Percentiles rank a stretch among this genome's conserved stretches.
Evolutionary conservation across 2,329 filamentous ascomycete species (phyloP).

Genomic region (Diplocarpon rosae): DNA sequence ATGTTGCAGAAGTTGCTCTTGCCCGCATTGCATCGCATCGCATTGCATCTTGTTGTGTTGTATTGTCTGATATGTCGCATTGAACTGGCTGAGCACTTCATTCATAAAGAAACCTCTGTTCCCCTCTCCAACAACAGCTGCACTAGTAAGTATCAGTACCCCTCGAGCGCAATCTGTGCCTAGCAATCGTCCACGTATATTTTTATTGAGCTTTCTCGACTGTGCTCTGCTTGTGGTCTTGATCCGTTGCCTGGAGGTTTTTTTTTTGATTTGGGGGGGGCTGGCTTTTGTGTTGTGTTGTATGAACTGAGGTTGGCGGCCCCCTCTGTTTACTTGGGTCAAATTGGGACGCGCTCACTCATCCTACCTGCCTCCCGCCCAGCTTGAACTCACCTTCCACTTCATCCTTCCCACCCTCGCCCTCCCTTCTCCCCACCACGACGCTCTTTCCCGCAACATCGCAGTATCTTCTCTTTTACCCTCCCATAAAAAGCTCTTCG

Average conservation of each 20-base stretch:
- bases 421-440: background rate
- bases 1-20: too few species aligned
- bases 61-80: too few species aligned
- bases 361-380: too few species aligned
- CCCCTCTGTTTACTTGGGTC: background rate
- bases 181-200: background rate
- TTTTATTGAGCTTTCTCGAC: background rate
- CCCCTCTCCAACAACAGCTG: conserved; percentile 2
- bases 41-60: background rate
- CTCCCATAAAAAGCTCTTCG: background rate
- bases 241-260: too few species aligned
- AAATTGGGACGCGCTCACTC: too few species aligned
- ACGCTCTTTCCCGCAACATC: conserved; percentile 1
- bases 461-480: background rate
- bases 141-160: conserved; percentile 12
- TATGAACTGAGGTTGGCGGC: background rate
- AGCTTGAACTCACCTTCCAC: background rate
- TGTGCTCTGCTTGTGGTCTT: too few species aligned
- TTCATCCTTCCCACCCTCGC: background rate
- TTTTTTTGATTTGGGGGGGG: too few species aligned
- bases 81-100: background rate
- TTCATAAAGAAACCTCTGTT: conserved; percentile 17
- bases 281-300: too few species aligned
- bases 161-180: background rate
- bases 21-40: background rate